These are phyloP conservation scores for Elsinoe necatrix DNA, from an alignment of 2,329 filamentous ascomycete species.

Conservation along the genomic window DNA sequence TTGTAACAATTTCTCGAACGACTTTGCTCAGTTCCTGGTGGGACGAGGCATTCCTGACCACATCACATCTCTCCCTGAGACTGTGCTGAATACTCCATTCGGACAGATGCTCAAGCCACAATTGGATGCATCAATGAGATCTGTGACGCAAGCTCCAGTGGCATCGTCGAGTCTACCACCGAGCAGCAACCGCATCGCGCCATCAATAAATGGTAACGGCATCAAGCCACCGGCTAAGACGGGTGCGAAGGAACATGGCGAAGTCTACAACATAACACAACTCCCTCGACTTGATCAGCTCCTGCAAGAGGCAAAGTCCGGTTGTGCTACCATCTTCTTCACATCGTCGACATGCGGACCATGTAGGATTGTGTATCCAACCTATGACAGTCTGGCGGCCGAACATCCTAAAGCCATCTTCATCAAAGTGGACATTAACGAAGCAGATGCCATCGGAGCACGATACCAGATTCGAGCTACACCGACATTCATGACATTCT, in stretches of 20 bases:
- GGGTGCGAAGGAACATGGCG: conserved; percentile 27
- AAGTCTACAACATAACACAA: conserved; percentile 54
- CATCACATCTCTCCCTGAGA: conserved; percentile 76
- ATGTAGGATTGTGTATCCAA: conserved; percentile 73
- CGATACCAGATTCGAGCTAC: conserved; percentile 65
- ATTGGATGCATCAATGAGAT: conserved; percentile 55
- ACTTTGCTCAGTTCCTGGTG: conserved; percentile 79
- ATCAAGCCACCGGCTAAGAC: not conserved
- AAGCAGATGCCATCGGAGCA: conserved; percentile 51
- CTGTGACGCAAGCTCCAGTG: conserved; percentile 52
- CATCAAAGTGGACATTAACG: conserved; percentile 73
- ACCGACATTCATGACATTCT: conserved; percentile 81
- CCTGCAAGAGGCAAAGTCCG: conserved; percentile 51
- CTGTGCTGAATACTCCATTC: conserved; percentile 76
- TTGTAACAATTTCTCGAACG: conserved; percentile 96
- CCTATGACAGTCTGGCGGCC: conserved; percentile 70
- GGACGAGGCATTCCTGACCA: conserved; percentile 81
- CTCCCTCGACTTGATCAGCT: conserved; percentile 53
- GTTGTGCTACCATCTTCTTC: conserved; percentile 81
- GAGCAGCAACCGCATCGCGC: not conserved
- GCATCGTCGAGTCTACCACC: conserved; percentile 27
- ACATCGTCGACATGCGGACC: conserved; percentile 80
- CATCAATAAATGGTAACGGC: not conserved
- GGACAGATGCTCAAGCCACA: conserved; percentile 81
- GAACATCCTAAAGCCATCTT: conserved; percentile 62